These are phyloP conservation scores for Hirsutella thompsonii DNA, from an alignment of 2,329 filamentous ascomycete species.

Conservation along the genomic window DNA sequence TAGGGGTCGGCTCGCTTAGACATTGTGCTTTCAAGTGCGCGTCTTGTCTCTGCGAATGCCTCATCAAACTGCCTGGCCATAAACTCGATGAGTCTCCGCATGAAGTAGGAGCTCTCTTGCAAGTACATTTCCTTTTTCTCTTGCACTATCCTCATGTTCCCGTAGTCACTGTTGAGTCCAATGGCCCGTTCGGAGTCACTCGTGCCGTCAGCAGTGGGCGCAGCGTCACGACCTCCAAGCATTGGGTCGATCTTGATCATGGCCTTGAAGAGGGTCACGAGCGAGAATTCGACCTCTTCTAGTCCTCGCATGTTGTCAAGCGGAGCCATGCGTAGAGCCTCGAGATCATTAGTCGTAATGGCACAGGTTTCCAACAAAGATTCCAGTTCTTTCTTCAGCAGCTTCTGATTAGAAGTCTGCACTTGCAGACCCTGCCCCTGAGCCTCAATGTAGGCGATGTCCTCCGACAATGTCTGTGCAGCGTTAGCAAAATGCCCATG, in stretches of 20 bases:
- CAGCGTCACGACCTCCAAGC: conserved; percentile 40
- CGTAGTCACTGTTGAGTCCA: conserved; percentile 59
- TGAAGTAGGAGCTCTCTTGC: conserved; percentile 61
- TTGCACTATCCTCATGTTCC: conserved; percentile 84
- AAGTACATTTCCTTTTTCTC: conserved; percentile 90
- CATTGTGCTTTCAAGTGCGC: conserved; percentile 46
- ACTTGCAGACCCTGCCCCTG: conserved; percentile 95
- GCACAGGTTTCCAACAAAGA: conserved; percentile 83
- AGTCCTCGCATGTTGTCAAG: conserved; percentile 60
- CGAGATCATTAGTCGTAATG: conserved; percentile 63
- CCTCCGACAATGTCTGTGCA: conserved; percentile 73
- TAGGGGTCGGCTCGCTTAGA: conserved; percentile 55
- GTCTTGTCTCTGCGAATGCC: conserved; percentile 57
- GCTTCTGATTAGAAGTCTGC: conserved; percentile 91
- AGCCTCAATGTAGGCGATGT: conserved; percentile 94
- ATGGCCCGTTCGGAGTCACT: conserved; percentile 26
- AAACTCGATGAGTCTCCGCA: conserved; percentile 68
- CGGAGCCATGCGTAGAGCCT: conserved; percentile 59
- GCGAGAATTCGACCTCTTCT: conserved; percentile 61
- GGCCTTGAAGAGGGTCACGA: conserved; percentile 78
- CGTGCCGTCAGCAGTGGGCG: conserved; percentile 35
- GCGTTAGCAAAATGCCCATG: background rate
- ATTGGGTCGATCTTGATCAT: conserved; percentile 88
- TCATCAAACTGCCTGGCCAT: conserved; percentile 71
- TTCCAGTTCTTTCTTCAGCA: conserved; percentile 80